Base-by-base conservation (phyloP, 371 early-diverging fungal species). In the Mortierella sp. region DNA sequence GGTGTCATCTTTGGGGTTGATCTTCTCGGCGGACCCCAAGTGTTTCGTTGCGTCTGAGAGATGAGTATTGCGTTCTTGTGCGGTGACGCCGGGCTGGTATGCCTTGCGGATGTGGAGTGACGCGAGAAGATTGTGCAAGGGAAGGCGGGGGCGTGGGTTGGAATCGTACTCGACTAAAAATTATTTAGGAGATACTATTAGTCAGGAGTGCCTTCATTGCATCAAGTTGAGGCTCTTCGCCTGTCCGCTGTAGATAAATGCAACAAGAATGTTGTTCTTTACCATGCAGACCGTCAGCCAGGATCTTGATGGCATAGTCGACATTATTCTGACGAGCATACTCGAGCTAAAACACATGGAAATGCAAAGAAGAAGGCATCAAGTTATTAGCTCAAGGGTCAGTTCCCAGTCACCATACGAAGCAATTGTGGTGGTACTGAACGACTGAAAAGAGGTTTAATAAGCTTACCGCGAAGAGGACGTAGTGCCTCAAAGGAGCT, bases 401-500 rank as follows among this genome's bases (percentile, higher is more conserved):
- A 18, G 21, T 41, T 68, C 8, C 41, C 21, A 5, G 14, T 18
- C 35, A 18, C 7, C 12, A 68, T n/a, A 41, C 24, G 8, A 68
- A 41, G 14, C 24, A 21, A 11, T 56, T 10, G 24, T 21, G 4
- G 43, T 10, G 11, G 41, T 68, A 18, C 43, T 68, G 38, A 41
- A 21, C 21, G 8, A 14, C 43, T 24, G 8, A 32, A 65, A 21
- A 10, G 18, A 21, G 21, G 1, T 21, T 16, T 0, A 16, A 46
- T 4, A 12, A 48, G 41, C 79, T 75, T 92, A 96, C 96, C 43
- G 97, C 97, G 82, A 97, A 93, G 73, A 93, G 89, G 48, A 95
- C 86, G 87, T 96, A 97, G 81, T 96, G 92, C 58, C 91, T 88
- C 41, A 96, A 89, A 4, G 95, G 92, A 29, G 92, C 94, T 63